These are phyloP conservation scores for Bruguiera gymnorhiza DNA, from an alignment of 345 rosid species.

Conservation along the genomic window DNA sequence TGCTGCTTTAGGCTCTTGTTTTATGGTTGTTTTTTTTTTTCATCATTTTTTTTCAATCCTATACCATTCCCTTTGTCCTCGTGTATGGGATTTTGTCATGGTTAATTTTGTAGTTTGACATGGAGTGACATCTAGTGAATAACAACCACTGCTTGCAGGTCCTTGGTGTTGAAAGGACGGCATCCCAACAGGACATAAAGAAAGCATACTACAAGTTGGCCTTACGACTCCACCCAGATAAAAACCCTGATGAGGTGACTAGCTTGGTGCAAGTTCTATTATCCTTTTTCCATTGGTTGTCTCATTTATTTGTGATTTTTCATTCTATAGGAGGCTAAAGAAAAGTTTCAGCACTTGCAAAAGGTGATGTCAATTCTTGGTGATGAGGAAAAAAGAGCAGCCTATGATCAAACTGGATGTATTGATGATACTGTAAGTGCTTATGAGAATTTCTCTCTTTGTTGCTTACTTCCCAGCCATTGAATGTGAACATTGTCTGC, in stretches of 20 bases:
- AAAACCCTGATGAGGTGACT: constrained; percentile 80
- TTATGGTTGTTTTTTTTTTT: too few species aligned
- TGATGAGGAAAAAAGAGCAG: constrained; percentile 76
- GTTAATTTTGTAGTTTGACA: background rate
- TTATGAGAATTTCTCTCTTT: background rate
- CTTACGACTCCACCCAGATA: constrained; percentile 83
- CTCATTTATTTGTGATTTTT: background rate
- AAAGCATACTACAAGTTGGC: constrained; percentile 88
- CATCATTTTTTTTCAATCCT: too few species aligned
- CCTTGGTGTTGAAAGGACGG: constrained; percentile 66
- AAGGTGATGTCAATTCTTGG: constrained; percentile 87
- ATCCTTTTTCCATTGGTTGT: background rate
- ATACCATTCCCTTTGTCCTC: too few species aligned
- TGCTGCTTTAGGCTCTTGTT: too few species aligned
- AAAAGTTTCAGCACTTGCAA: constrained; percentile 90
- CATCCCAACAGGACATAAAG: constrained; percentile 79
- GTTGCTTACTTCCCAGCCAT: background rate
- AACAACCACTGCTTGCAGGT: constrained; percentile 40
- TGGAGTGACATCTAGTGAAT: background rate
- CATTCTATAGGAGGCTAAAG: constrained; percentile 72
- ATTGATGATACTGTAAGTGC: constrained; percentile 83
- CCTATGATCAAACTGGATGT: constrained; percentile 87
- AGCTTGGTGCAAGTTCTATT: background rate
- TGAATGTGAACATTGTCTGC: too few species aligned
- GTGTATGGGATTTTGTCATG: background rate